phyloP scores from a whole-genome alignment of 257 asterid species.

The Vinca minor region DNA sequence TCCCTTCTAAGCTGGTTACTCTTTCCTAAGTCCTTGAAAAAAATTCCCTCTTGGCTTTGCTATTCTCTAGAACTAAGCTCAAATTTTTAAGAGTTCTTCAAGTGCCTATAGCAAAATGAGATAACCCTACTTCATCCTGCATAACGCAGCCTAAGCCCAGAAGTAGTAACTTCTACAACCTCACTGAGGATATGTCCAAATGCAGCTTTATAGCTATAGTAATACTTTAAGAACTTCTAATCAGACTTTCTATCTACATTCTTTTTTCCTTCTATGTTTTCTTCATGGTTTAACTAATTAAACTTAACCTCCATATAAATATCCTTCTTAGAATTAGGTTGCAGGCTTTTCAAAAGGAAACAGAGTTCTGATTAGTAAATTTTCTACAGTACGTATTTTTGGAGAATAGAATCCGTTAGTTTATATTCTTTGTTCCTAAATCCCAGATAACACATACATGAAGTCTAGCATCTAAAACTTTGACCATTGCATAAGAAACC shows the following conservation, averaged over 20 bases:
- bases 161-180: background rate
- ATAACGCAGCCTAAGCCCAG: no score
- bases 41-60: no score
- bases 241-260: background rate
- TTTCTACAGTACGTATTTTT: background rate
- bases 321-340: background rate
- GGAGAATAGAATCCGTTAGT: background rate
- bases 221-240: background rate
- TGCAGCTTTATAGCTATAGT: background rate
- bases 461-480: background rate
- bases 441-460: background rate
- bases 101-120: no score
- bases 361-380: background rate
- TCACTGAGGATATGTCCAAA: background rate
- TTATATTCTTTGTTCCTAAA: background rate
- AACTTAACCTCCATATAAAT: background rate
- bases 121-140: no score
- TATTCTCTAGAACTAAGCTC: no score
- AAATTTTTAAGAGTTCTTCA: no score
- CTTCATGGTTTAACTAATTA: background rate
- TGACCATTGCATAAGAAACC: background rate
- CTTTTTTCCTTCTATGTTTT: background rate
- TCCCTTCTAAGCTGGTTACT: no score
- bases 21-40: no score
- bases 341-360: slow-evolving; percentile 2